Percentiles rank a stretch among this genome's conserved stretches.
Evolutionary conservation across 2,329 filamentous ascomycete genomes (phyloP).

Genomic region (Colletotrichum sp.): DNA sequence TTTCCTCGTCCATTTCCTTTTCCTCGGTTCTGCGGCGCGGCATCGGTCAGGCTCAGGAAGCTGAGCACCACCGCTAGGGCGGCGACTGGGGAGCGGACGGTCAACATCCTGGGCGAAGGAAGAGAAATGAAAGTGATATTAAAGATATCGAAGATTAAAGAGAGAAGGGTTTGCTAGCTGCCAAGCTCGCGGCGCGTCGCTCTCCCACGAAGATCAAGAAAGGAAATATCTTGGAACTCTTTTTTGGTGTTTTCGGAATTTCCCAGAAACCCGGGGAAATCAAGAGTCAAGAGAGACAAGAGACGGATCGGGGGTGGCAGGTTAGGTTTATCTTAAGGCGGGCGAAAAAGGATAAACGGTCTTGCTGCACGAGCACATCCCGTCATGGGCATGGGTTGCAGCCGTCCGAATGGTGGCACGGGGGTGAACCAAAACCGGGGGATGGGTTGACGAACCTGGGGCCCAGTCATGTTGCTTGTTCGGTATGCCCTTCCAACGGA

Average conservation of each 20-base stretch:
- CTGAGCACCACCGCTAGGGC: conserved; percentile 18
- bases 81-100: conserved; percentile 13
- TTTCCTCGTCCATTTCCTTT: conserved; percentile 3
- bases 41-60: conserved; percentile 13
- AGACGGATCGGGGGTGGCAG: conserved; percentile 5
- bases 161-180: not conserved
- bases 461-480: not conserved
- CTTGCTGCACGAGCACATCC: not conserved
- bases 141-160: not conserved
- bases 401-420: not conserved
- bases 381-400: not conserved
- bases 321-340: conserved; percentile 12
- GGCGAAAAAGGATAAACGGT: not conserved
- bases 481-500: not conserved
- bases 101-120: conserved; percentile 19
- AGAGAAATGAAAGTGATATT: not conserved
- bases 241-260: conserved; percentile 4
- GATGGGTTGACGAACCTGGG: not conserved
- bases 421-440: not conserved
- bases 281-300: not conserved
- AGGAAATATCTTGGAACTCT: not conserved
- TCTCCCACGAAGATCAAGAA: conserved; percentile 6
- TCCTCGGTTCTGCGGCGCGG: conserved; percentile 20
- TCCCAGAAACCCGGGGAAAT: conserved; percentile 15
- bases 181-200: conserved; percentile 16